These are phyloP conservation scores for Epichloe baconii DNA, from an alignment of 2,329 filamentous ascomycete species.

Conservation along the genomic window DNA sequence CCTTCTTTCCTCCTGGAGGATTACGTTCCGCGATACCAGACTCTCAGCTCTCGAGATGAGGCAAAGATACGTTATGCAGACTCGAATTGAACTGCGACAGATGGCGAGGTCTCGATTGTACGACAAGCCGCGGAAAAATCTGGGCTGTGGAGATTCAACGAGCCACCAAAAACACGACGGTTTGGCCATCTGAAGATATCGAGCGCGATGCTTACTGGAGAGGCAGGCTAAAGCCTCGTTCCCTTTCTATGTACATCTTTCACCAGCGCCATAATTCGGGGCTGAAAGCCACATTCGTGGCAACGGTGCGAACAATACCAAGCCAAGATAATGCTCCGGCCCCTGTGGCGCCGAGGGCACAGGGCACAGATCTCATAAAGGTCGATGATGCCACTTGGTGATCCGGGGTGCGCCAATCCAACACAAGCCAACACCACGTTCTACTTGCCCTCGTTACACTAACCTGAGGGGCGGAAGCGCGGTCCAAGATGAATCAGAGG, in stretches of 20 bases:
- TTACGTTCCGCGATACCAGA: conserved; percentile 61
- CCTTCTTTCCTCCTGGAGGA: conserved; percentile 57
- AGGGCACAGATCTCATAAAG: conserved; percentile 3
- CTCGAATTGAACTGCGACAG: conserved; percentile 51
- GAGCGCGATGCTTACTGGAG: background rate
- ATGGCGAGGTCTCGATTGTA: conserved; percentile 53
- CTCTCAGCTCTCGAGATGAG: conserved; percentile 53
- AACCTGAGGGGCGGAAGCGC: background rate
- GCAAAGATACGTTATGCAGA: conserved; percentile 59
- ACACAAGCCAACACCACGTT: background rate
- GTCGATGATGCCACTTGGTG: background rate
- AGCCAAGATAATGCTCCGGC: background rate
- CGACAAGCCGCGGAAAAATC: conserved; percentile 54
- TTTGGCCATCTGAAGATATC: conserved; percentile 26
- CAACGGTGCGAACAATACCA: conserved; percentile 1
- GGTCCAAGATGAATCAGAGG: background rate
- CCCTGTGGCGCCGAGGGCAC: background rate
- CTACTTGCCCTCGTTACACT: no score
- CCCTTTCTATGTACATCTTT: no score
- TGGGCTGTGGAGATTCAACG: conserved; percentile 69
- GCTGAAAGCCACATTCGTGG: background rate
- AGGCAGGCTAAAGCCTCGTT: no score
- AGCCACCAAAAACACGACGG: conserved; percentile 41
- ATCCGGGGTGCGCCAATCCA: background rate
- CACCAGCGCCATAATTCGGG: background rate